These are phyloP conservation scores for Fusarium multiceps DNA, from an alignment of 2,329 filamentous ascomycete genomes.

Conservation along the genomic window DNA sequence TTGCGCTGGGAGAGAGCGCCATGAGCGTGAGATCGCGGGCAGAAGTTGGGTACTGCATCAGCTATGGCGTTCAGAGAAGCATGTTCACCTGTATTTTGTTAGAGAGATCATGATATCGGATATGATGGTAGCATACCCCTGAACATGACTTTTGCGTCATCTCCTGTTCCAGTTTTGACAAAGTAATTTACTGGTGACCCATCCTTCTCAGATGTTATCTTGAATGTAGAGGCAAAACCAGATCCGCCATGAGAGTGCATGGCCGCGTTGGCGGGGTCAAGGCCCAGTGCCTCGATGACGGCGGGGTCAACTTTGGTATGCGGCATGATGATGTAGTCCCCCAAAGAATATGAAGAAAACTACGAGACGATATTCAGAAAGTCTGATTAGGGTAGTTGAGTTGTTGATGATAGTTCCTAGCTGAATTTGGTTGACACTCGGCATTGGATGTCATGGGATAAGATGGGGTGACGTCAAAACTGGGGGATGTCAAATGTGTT, in stretches of 20 bases:
- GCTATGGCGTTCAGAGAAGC: slow-evolving; percentile 86
- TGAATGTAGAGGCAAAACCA: slow-evolving; percentile 75
- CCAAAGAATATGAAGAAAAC: neutral
- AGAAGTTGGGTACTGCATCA: slow-evolving; percentile 75
- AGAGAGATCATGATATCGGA: slow-evolving; percentile 9
- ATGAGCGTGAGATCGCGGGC: slow-evolving; percentile 79
- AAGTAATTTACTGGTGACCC: slow-evolving; percentile 70
- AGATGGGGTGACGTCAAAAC: slow-evolving; percentile 47
- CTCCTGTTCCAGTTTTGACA: slow-evolving; percentile 75
- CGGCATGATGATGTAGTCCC: slow-evolving; percentile 10
- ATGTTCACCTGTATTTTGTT: slow-evolving; percentile 73
- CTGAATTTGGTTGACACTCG: slow-evolving; percentile 12
- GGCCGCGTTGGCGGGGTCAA: slow-evolving; percentile 71
- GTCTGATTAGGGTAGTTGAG: neutral
- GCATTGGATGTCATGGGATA: slow-evolving; percentile 32
- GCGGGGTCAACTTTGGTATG: slow-evolving; percentile 28
- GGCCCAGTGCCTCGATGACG: slow-evolving; percentile 55
- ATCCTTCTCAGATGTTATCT: slow-evolving; percentile 59
- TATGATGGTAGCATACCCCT: slow-evolving; percentile 58
- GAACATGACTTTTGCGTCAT: slow-evolving; percentile 75
- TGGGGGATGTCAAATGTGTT: slow-evolving; percentile 23
- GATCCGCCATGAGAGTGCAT: slow-evolving; percentile 73
- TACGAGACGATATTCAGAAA: neutral
- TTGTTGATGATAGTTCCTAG: neutral
- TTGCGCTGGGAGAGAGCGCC: slow-evolving; percentile 69